These are phyloP conservation scores for Leccinum subgranulosum DNA, from an alignment of 768 basidiomycete genomes.

Conservation along the genomic window DNA sequence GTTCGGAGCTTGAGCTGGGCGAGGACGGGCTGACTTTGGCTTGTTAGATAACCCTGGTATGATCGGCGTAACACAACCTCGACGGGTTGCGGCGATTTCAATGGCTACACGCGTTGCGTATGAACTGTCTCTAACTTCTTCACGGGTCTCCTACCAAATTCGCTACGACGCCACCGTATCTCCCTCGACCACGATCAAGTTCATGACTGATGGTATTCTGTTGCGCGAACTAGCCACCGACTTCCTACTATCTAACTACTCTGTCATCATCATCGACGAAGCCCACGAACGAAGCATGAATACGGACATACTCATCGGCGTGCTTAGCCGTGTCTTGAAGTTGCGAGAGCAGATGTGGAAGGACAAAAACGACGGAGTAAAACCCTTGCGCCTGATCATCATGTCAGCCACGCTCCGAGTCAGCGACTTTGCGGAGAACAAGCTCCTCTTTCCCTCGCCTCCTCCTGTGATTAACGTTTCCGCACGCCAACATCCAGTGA, in stretches of 20 bases:
- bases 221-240: constrained; percentile 90
- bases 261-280: constrained; percentile 94
- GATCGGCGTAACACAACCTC: constrained; percentile 96
- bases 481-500: constrained; percentile 93
- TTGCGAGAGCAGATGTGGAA: constrained; percentile 89
- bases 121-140: constrained; percentile 82
- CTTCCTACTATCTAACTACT: constrained; percentile 92
- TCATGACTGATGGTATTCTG: constrained; percentile 99
- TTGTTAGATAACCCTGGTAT: constrained; percentile 89
- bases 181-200: constrained; percentile 89
- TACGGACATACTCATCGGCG: constrained; percentile 95
- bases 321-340: constrained; percentile 89
- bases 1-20: constrained; percentile 14
- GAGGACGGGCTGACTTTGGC: constrained; percentile 1
- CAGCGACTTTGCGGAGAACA: constrained; percentile 88
- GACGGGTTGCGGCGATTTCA: constrained; percentile 95
- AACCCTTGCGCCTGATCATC: constrained; percentile 91
- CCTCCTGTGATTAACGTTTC: constrained; percentile 92
- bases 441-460: constrained; percentile 68
- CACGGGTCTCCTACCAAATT: constrained; percentile 92
- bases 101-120: constrained; percentile 92
- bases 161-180: constrained; percentile 95
- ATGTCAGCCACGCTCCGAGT: constrained; percentile 99
- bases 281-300: constrained; percentile 98
- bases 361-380: constrained; percentile 64